Conservation (phyloP, 2,329 filamentous ascomycete genomes). For the Annulohypoxylon truncatum region DNA sequence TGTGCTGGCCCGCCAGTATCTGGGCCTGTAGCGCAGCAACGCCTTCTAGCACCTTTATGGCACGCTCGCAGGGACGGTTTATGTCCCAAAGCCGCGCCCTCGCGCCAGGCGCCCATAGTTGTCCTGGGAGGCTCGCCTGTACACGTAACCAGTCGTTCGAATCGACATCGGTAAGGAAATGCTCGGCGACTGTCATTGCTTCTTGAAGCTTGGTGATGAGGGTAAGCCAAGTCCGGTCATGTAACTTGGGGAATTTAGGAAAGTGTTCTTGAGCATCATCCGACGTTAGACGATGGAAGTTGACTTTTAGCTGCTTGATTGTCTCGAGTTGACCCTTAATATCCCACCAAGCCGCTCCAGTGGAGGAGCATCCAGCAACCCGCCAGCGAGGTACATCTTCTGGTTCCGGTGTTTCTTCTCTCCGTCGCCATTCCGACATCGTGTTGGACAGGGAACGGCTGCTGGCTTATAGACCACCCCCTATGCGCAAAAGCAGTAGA, state of each 20-base stretch:
- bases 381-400: background rate
- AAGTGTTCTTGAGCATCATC: background rate
- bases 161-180: background rate
- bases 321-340: background rate
- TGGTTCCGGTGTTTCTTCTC: background rate
- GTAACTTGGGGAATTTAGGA: background rate
- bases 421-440: background rate
- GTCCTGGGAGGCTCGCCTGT: background rate
- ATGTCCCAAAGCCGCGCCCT: background rate
- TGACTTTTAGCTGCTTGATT: background rate
- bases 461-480: background rate
- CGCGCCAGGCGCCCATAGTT: too few relatives aligned
- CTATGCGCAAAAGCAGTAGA: background rate
- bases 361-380: background rate
- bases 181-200: background rate
- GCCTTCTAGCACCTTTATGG: background rate
- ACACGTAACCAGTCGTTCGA: background rate
- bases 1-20: background rate
- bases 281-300: background rate
- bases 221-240: background rate
- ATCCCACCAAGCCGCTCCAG: background rate
- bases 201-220: background rate
- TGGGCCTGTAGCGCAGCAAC: background rate
- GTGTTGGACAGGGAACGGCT: background rate
- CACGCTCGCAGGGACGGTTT: background rate